Evolutionary conservation across 78 protist species (phyloP).

Genomic region (Polysphondylium violaceum): DNA sequence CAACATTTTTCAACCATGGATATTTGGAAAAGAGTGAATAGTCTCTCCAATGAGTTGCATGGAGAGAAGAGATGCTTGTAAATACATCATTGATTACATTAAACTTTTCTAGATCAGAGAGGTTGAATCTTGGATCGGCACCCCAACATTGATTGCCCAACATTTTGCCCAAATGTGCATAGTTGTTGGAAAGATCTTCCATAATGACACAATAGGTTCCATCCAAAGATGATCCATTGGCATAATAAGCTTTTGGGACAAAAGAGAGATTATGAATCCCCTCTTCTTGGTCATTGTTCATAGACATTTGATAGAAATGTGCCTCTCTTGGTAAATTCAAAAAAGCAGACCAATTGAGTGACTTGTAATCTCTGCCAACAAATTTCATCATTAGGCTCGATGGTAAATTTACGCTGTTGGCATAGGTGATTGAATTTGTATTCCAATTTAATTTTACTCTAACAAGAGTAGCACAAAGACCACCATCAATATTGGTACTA

Average conservation of each 20-base stretch:
- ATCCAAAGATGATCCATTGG: not conserved
- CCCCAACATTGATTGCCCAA: constrained; percentile 46
- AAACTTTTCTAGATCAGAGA: too few relatives aligned
- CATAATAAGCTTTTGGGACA: not conserved
- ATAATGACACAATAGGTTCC: constrained; percentile 3
- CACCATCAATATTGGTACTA: not conserved
- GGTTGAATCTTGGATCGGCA: not conserved
- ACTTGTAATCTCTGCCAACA: not conserved
- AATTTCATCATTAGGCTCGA: not conserved
- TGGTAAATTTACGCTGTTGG: not conserved
- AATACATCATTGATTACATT: not conserved
- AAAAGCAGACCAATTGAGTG: not conserved
- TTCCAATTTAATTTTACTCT: constrained; percentile 10
- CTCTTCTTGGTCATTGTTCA: not conserved
- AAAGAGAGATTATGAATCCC: not conserved
- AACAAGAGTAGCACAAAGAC: not conserved
- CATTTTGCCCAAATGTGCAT: not conserved
- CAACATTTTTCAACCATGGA: not conserved
- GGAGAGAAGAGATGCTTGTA: not conserved
- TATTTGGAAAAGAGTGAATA: not conserved
- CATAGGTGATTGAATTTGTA: not conserved
- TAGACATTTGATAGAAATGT: not conserved
- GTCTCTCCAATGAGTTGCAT: constrained; percentile 17
- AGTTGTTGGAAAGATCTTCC: not conserved
- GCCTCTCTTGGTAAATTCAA: not conserved